phyloP scores from a whole-genome alignment of 2,329 filamentous ascomycete species.

The Blumeriella jaapii region DNA sequence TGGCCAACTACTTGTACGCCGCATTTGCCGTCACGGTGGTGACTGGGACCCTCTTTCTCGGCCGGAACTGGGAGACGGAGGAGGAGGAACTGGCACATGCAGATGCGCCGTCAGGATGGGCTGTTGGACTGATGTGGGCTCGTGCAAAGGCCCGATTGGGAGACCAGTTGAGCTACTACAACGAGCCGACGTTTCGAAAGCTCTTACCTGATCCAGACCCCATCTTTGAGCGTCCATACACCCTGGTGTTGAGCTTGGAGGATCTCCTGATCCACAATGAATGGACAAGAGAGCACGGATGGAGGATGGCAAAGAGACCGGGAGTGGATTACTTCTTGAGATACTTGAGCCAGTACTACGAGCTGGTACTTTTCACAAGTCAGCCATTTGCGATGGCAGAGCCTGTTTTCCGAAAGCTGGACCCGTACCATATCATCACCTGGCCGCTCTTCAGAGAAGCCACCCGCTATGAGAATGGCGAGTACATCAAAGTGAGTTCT shows the following conservation, averaged over 20 bases:
- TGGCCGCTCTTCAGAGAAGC: conserved; percentile 93
- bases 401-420: conserved; percentile 81
- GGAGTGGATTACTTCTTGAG: conserved; percentile 95
- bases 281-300: conserved; percentile 88
- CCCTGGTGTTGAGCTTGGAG: conserved; percentile 82
- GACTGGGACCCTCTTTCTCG: conserved; percentile 50
- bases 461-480: conserved; percentile 92
- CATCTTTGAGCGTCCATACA: conserved; percentile 75
- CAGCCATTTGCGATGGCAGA: conserved; percentile 77
- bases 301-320: conserved; percentile 88
- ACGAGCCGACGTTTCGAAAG: conserved; percentile 89
- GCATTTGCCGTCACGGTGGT: conserved; percentile 46
- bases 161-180: conserved; percentile 81
- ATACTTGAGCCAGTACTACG: conserved; percentile 96
- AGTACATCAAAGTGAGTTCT: conserved; percentile 75
- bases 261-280: conserved; percentile 91
- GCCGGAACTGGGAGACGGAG: conserved; percentile 72
- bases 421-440: conserved; percentile 89
- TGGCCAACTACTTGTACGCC: conserved; percentile 66
- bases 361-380: conserved; percentile 89
- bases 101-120: conserved; percentile 73
- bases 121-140: conserved; percentile 62
- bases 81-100: conserved; percentile 59
- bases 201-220: conserved; percentile 75
- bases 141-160: conserved; percentile 64